Conservation (phyloP, 371 early-diverging fungal genomes). For the Smittium culicis region DNA sequence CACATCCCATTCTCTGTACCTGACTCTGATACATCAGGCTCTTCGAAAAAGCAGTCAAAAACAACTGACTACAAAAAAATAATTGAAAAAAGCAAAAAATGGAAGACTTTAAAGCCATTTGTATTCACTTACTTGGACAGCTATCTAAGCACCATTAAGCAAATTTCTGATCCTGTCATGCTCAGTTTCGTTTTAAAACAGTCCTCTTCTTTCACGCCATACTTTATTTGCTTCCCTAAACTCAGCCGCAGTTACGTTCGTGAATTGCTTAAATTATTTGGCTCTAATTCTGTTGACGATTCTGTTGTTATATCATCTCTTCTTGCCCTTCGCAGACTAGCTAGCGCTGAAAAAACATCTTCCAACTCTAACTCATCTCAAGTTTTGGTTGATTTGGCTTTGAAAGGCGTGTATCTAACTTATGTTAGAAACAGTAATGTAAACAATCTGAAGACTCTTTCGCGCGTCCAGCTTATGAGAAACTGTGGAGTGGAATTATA, state of each 20-base stretch:
- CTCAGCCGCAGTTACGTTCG: constrained; percentile 62
- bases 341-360: constrained; percentile 19
- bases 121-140: constrained; percentile 65
- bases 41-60: neutral
- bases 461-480: constrained; percentile 73
- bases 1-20: constrained; percentile 27
- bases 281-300: constrained; percentile 47
- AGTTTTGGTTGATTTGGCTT: constrained; percentile 35
- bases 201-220: constrained; percentile 53
- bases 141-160: constrained; percentile 50
- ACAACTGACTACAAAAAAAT: constrained; percentile 34
- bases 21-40: neutral
- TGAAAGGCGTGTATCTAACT: constrained; percentile 62
- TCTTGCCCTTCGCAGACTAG: constrained; percentile 60
- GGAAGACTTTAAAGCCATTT: constrained; percentile 52
- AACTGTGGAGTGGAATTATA: constrained; percentile 76
- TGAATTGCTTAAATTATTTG: constrained; percentile 35
- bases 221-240: constrained; percentile 69
- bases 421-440: constrained; percentile 61
- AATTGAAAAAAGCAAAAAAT: constrained; percentile 42
- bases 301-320: constrained; percentile 64
- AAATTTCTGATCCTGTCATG: constrained; percentile 69
- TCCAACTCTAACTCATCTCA: neutral
- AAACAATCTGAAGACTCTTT: constrained; percentile 62
- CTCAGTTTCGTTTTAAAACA: constrained; percentile 62